A percentile compares a stretch with the other conserved stretches of the same genome.
phyloP scores from a whole-genome alignment of 805 yeast genomes.

The Candida tallmaniae region DNA sequence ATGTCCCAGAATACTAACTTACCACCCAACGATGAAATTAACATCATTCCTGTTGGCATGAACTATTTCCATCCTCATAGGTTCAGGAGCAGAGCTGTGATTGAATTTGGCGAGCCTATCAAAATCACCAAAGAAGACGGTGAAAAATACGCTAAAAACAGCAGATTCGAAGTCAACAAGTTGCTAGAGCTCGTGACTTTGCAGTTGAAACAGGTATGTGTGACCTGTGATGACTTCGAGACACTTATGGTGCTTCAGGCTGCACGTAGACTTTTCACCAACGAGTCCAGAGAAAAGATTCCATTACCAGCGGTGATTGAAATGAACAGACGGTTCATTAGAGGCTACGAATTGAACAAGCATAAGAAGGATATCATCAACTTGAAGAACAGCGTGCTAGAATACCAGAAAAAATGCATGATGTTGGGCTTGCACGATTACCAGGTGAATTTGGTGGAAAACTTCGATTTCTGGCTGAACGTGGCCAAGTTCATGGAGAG shows the following conservation, averaged over 20 bases:
- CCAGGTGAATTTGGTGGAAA: slow-evolving; percentile 30
- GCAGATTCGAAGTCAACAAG: slow-evolving; percentile 22
- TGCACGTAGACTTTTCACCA: slow-evolving; percentile 36
- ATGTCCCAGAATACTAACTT: slow-evolving; percentile 38
- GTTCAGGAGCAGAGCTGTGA: slow-evolving; percentile 38
- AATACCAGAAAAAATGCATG: slow-evolving; percentile 28
- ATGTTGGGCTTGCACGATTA: slow-evolving; percentile 37
- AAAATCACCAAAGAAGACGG: slow-evolving; percentile 27
- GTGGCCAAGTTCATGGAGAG: slow-evolving; percentile 22
- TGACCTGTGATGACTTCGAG: slow-evolving; percentile 38
- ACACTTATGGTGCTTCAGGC: slow-evolving; percentile 42
- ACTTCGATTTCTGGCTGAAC: slow-evolving; percentile 17
- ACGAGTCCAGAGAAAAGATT: slow-evolving; percentile 27
- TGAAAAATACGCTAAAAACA: slow-evolving; percentile 20
- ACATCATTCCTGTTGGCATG: slow-evolving; percentile 37
- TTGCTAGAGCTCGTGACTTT: slow-evolving; percentile 27
- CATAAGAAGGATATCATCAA: slow-evolving; percentile 31
- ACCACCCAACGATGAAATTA: slow-evolving; percentile 21
- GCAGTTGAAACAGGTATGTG: slow-evolving; percentile 35
- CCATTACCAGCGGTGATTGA: slow-evolving; percentile 40
- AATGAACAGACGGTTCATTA: slow-evolving; percentile 35
- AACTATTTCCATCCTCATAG: slow-evolving; percentile 40
- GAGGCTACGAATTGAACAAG: slow-evolving; percentile 31
- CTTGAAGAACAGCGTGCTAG: slow-evolving; percentile 26
- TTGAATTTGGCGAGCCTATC: slow-evolving; percentile 42